phyloP scores from a whole-genome alignment of 371 early-diverging fungal genomes.

The Chytridiales sp. region DNA sequence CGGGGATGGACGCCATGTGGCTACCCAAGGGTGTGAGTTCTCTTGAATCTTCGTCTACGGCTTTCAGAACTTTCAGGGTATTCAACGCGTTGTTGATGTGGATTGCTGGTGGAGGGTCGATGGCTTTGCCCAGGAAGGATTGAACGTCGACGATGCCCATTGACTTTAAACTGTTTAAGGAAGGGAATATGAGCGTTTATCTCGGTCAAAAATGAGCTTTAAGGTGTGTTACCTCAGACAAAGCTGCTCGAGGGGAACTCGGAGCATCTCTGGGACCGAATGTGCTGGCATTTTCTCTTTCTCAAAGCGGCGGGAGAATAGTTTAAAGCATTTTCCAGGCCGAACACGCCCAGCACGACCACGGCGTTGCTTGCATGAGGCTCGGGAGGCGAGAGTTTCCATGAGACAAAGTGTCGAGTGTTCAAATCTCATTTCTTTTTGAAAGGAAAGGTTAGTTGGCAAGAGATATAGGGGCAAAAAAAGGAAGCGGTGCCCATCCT shows the following conservation, averaged over 20 bases:
- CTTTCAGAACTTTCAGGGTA: slow-evolving; percentile 41
- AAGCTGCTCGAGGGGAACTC: slow-evolving; percentile 77
- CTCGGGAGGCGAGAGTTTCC: slow-evolving; percentile 74
- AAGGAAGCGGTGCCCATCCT: not conserved
- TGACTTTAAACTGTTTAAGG: slow-evolving; percentile 35
- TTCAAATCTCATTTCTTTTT: slow-evolving; percentile 42
- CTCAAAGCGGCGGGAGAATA: slow-evolving; percentile 30
- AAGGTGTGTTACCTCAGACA: too few species aligned
- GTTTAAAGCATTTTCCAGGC: slow-evolving; percentile 36
- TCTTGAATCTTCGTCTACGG: slow-evolving; percentile 50
- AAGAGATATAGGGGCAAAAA: not conserved
- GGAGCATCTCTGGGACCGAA: slow-evolving; percentile 69
- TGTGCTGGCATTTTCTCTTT: slow-evolving; percentile 27
- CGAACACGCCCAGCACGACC: slow-evolving; percentile 85
- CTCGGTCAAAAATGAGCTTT: too few species aligned
- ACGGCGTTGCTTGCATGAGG: slow-evolving; percentile 85
- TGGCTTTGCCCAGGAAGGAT: slow-evolving; percentile 34
- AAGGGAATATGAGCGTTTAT: too few species aligned
- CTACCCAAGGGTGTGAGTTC: slow-evolving; percentile 38
- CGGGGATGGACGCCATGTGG: slow-evolving; percentile 50
- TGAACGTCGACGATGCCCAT: slow-evolving; percentile 36
- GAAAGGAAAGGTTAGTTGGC: not conserved
- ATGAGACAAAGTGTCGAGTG: slow-evolving; percentile 46
- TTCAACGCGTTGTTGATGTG: slow-evolving; percentile 36
- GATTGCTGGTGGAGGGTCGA: slow-evolving; percentile 35